A percentile compares a stretch with the other conserved stretches of the same genome.
These are phyloP conservation scores for Trichoderma parareesei DNA, from an alignment of 495 filamentous ascomycete genomes.

Conservation along the genomic window DNA sequence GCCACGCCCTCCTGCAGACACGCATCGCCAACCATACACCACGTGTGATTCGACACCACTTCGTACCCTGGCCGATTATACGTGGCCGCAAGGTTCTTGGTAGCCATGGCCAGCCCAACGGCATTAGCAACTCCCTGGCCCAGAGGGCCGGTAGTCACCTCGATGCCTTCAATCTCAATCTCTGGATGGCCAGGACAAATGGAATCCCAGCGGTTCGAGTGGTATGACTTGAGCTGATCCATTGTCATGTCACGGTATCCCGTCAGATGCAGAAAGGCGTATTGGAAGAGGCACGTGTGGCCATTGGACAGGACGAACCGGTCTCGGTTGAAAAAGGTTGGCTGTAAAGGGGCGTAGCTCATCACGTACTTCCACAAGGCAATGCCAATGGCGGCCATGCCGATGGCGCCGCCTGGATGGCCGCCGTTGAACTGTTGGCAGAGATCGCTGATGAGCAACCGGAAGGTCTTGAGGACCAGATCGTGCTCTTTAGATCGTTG, in stretches of 20 bases:
- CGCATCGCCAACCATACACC: slow-evolving; percentile 90
- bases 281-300: slow-evolving; percentile 98
- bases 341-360: slow-evolving; percentile 98
- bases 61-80: slow-evolving; percentile 97
- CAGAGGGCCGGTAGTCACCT: slow-evolving; percentile 94
- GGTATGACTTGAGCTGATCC: slow-evolving; percentile 90
- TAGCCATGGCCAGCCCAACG: slow-evolving; percentile 92
- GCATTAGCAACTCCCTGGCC: slow-evolving; percentile 93
- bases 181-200: slow-evolving; percentile 96
- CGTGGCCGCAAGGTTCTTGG: slow-evolving; percentile 75
- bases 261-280: slow-evolving; percentile 92
- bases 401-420: slow-evolving; percentile 50
- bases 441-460: slow-evolving; percentile 49
- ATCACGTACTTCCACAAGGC: slow-evolving; percentile 98
- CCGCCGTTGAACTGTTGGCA: slow-evolving; percentile 52
- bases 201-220: slow-evolving; percentile 83
- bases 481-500: slow-evolving; percentile 4
- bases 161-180: slow-evolving; percentile 88
- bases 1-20: slow-evolving; percentile 98
- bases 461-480: slow-evolving; percentile 40
- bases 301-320: slow-evolving; percentile 99
- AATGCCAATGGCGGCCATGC: slow-evolving; percentile 94
- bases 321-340: slow-evolving; percentile 91
- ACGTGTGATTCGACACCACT: slow-evolving; percentile 93
- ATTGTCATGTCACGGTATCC: slow-evolving; percentile 69